Conservation (phyloP, 2,329 filamentous ascomycete species). For the Stagonosporopsis cucurbitacearum region DNA sequence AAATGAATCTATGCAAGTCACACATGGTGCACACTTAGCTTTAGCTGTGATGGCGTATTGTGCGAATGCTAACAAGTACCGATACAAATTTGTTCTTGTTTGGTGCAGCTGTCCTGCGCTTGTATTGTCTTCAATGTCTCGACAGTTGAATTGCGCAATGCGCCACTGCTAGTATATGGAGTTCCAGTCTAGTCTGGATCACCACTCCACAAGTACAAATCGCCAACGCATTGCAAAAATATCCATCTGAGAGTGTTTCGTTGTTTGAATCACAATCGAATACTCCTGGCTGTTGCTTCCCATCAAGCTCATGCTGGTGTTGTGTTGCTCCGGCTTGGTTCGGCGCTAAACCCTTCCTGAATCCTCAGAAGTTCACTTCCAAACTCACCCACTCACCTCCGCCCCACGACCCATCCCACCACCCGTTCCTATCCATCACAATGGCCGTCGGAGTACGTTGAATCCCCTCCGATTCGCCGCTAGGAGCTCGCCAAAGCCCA, state of each 20-base stretch:
- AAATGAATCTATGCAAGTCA: constrained; percentile 32
- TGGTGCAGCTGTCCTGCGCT: background rate
- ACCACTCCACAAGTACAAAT: background rate
- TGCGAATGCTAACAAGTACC: background rate
- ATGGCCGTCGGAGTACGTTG: constrained; percentile 54
- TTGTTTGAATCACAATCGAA: background rate
- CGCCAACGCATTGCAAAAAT: background rate
- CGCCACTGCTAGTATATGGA: background rate
- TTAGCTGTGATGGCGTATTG: background rate
- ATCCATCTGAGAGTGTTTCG: background rate
- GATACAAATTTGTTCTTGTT: background rate
- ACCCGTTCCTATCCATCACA: constrained; percentile 50
- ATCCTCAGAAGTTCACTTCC: constrained; percentile 17
- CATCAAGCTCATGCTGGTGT: background rate
- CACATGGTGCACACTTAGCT: background rate
- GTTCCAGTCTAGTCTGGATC: background rate
- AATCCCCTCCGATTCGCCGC: constrained; percentile 18
- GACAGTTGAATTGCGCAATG: background rate
- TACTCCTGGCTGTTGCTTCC: background rate
- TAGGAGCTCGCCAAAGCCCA: constrained; percentile 33
- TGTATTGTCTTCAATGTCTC: background rate
- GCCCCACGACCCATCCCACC: constrained; percentile 32
- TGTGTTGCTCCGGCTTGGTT: constrained; percentile 8
- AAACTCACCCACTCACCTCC: constrained; percentile 12
- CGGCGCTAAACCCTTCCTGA: constrained; percentile 6